phyloP scores from a whole-genome alignment of 495 filamentous ascomycete genomes.

The Mytilinidion resinicola region DNA sequence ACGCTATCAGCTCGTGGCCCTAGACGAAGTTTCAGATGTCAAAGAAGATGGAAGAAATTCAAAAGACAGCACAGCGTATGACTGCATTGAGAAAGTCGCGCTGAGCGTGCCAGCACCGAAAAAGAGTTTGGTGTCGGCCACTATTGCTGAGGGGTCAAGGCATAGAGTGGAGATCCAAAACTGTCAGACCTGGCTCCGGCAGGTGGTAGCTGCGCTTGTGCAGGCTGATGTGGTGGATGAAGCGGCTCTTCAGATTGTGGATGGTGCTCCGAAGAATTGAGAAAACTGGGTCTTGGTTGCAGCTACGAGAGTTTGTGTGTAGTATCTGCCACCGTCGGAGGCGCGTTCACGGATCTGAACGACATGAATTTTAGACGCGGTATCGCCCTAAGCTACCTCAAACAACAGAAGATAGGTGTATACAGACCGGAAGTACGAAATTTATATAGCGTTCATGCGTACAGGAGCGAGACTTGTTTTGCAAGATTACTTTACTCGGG shows the following conservation, averaged over 20 bases:
- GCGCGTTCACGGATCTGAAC: too few relatives aligned
- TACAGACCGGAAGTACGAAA: too few relatives aligned
- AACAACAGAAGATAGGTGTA: too few relatives aligned
- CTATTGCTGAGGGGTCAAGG: background rate
- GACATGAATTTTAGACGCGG: too few relatives aligned
- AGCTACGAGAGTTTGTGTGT: too few relatives aligned
- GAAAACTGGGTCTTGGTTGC: background rate
- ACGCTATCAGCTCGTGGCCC: background rate
- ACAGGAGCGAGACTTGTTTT: too few relatives aligned
- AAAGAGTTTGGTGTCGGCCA: background rate
- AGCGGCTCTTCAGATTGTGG: constrained; percentile 1
- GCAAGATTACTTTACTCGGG: too few relatives aligned
- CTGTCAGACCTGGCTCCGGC: background rate
- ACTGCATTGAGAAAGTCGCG: background rate
- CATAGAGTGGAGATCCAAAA: background rate
- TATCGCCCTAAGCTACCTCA: too few relatives aligned
- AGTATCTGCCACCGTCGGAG: too few relatives aligned
- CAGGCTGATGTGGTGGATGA: background rate
- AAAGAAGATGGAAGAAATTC: background rate
- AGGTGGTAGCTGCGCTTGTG: background rate
- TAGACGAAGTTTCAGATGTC: background rate
- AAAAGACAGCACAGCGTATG: background rate
- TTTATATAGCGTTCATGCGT: too few relatives aligned
- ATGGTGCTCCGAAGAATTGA: background rate
- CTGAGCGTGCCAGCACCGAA: background rate